These are phyloP conservation scores for Chrysoporthe austroafricana DNA, from an alignment of 2,329 filamentous ascomycete species.

Conservation along the genomic window DNA sequence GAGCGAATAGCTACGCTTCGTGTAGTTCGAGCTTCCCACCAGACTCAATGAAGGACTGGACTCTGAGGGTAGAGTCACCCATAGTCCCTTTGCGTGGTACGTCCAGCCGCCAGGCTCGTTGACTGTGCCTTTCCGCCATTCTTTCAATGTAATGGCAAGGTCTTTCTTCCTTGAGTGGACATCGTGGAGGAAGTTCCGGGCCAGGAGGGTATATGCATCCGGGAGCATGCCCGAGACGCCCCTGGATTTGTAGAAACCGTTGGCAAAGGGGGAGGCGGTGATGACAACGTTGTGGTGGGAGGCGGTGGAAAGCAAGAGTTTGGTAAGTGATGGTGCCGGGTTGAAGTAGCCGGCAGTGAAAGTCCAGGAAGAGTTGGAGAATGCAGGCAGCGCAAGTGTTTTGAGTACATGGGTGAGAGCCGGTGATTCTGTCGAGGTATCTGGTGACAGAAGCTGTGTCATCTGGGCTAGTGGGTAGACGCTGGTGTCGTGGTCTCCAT, in stretches of 20 bases:
- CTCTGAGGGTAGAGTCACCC: slow-evolving; percentile 75
- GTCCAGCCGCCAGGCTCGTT: slow-evolving; percentile 88
- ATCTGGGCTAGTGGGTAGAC: slow-evolving; percentile 89
- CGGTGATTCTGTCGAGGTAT: slow-evolving; percentile 87
- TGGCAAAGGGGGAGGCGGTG: slow-evolving; percentile 89
- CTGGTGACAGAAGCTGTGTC: slow-evolving; percentile 77
- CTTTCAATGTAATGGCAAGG: slow-evolving; percentile 72
- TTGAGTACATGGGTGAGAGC: slow-evolving; percentile 76
- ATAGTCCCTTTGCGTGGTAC: slow-evolving; percentile 96
- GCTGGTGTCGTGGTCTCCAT: slow-evolving; percentile 59
- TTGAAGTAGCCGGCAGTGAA: slow-evolving; percentile 99
- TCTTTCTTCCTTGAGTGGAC: slow-evolving; percentile 51
- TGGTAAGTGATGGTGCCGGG: slow-evolving; percentile 82
- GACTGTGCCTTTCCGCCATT: slow-evolving; percentile 85
- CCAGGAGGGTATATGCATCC: slow-evolving; percentile 87
- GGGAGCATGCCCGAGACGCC: slow-evolving; percentile 91
- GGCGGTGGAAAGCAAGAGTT: slow-evolving; percentile 75
- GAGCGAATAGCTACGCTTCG: slow-evolving; percentile 86
- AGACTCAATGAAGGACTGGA: slow-evolving; percentile 75
- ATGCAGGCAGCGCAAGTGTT: slow-evolving; percentile 65
- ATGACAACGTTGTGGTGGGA: slow-evolving; percentile 78
- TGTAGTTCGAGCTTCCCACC: slow-evolving; percentile 94
- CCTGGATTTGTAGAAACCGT: slow-evolving; percentile 89
- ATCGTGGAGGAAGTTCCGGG: slow-evolving; percentile 75
- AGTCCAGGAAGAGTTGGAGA: slow-evolving; percentile 79